phyloP scores from a whole-genome alignment of 805 yeast species.

The Suhomyces pyralidae region DNA sequence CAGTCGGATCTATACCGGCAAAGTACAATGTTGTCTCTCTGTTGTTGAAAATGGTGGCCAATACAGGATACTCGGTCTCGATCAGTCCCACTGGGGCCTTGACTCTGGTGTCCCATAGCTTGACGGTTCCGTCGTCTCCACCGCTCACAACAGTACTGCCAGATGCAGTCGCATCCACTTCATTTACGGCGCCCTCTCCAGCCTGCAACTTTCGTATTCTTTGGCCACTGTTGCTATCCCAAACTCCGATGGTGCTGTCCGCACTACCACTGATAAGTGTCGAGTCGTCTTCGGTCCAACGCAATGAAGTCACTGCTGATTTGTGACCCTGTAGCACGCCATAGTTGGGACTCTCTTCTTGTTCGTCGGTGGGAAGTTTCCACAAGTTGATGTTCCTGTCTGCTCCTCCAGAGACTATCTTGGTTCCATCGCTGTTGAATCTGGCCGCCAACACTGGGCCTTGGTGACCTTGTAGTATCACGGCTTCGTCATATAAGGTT shows the following conservation, averaged over 20 bases:
- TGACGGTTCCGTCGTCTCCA: constrained; percentile 61
- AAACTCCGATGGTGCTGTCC: constrained; percentile 56
- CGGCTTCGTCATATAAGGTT: constrained; percentile 23
- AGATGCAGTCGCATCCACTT: constrained; percentile 34
- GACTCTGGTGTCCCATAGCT: constrained; percentile 65
- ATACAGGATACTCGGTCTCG: constrained; percentile 54
- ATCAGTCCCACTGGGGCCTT: constrained; percentile 40
- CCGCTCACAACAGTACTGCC: constrained; percentile 45
- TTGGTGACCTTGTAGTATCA: constrained; percentile 49
- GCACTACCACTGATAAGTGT: constrained; percentile 53
- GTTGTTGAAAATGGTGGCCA: constrained; percentile 40
- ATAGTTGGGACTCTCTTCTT: constrained; percentile 31
- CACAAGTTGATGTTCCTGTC: constrained; percentile 52
- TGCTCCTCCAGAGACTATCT: constrained; percentile 60
- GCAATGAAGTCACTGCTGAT: constrained; percentile 58
- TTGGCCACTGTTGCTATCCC: constrained; percentile 59
- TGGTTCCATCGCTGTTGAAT: constrained; percentile 51
- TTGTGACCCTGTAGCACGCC: constrained; percentile 56
- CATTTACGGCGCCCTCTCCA: constrained; percentile 54
- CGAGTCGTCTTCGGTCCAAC: constrained; percentile 50
- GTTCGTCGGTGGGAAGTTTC: constrained; percentile 34
- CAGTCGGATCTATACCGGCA: constrained; percentile 66
- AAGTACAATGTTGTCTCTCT: constrained; percentile 47
- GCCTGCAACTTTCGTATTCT: constrained; percentile 53
- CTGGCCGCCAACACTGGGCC: constrained; percentile 52